Evolutionary conservation across 805 yeast genomes (phyloP), one percentile per base, ranked within the genome.

Genomic region (Saccharomycopsis fermentans): DNA sequence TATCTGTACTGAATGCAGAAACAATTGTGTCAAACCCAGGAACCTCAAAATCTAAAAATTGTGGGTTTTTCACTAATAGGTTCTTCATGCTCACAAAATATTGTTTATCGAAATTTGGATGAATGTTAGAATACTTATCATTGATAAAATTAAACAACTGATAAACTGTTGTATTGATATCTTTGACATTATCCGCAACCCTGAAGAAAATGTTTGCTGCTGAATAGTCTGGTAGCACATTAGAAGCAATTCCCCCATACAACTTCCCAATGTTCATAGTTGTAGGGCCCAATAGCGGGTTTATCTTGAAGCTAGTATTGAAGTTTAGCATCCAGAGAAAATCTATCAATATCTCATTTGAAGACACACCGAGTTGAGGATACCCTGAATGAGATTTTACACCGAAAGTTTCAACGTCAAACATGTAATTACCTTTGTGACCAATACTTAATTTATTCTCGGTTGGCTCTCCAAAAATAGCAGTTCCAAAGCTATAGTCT

Each of bases 381-480:
- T 84, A 83, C 1, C 89, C 89, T 2, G 85, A 80, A 66, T 85
- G 90, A 3, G 82, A 71, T 1, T 87, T 79, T 57, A 75, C 73
- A 3, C 89, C 90, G n/a, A 66, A 63, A n/a, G 77, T 80, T 17
- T 67, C 60, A 27, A 82, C 60, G 4, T 71, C 66, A 37, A 78
- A 76, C 56, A 71, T 63, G 51, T 73, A 78, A 39, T 75, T 70
- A 16, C 89, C 89, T 68, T 85, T 85, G 66, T 85, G 91, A 12
- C 90, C 90, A 4, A 78, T 79, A 14, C 86, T 88, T 21, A 85
- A 72, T 64, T 81, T 82, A 66, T 78, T 73, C 63, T 84, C 89
- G 0, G 91, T 85, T 11, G 91, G 91, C 67, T 85, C 91, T 12
- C 90, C 90, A 70, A 84, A 85, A 34, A 86, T 75, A 16, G 78